These are phyloP conservation scores for Pezicula carpinea DNA, from an alignment of 2,329 filamentous ascomycete genomes.

Conservation along the genomic window DNA sequence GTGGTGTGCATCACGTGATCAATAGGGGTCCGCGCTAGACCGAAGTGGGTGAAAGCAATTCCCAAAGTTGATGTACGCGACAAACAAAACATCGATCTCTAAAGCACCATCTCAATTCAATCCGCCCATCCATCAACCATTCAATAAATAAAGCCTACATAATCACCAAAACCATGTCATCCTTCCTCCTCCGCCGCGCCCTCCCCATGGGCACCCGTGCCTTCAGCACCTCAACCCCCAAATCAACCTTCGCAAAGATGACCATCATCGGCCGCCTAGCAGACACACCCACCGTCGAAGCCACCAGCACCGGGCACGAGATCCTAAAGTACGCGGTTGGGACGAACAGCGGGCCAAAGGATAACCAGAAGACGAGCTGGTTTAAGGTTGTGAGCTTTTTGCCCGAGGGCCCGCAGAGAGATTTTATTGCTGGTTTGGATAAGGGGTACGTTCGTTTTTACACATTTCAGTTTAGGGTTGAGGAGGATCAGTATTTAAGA, in stretches of 20 bases:
- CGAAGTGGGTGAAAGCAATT: no score
- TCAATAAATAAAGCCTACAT: neutral
- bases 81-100: neutral
- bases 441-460: conserved; percentile 68
- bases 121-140: neutral
- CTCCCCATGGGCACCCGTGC: conserved; percentile 48
- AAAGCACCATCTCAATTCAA: no score
- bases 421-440: conserved; percentile 66
- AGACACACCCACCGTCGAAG: conserved; percentile 68
- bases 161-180: conserved; percentile 18
- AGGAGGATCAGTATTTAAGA: neutral
- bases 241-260: conserved; percentile 69
- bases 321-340: conserved; percentile 75
- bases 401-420: conserved; percentile 61
- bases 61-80: neutral
- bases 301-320: conserved; percentile 67
- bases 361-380: conserved; percentile 78
- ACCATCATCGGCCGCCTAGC: conserved; percentile 83
- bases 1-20: no score
- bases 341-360: conserved; percentile 58
- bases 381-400: conserved; percentile 74
- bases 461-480: neutral
- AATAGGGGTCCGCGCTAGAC: no score
- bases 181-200: conserved; percentile 32
- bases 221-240: conserved; percentile 65